Conservation (phyloP, 2,329 filamentous ascomycete species). For the Paecilomyces formosus region DNA sequence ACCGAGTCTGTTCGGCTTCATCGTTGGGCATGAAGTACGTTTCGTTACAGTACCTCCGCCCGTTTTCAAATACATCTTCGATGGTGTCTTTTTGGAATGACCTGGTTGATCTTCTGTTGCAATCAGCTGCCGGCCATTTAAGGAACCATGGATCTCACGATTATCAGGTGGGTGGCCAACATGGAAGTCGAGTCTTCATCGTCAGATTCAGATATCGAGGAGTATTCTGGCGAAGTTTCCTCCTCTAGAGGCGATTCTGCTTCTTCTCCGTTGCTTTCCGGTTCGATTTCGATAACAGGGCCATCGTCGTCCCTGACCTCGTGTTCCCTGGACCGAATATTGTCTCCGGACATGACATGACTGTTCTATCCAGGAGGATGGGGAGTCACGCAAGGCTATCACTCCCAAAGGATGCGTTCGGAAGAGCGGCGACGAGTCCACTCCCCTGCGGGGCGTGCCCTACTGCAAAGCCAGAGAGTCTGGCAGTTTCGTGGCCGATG, state of each 20-base stretch:
- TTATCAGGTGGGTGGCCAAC: conserved; percentile 9
- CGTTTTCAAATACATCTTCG: conserved; percentile 54
- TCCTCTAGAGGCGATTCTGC: conserved; percentile 5
- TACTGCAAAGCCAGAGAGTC: neutral
- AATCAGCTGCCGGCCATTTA: conserved; percentile 3
- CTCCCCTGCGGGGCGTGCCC: neutral
- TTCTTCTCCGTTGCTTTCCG: conserved; percentile 4
- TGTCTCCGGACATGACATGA: conserved; percentile 22
- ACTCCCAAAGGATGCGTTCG: neutral
- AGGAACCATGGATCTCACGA: neutral
- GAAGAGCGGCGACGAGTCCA: neutral
- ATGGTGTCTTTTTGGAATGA: conserved; percentile 32
- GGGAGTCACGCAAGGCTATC: neutral
- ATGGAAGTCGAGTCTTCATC: conserved; percentile 13
- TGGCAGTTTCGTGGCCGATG: neutral
- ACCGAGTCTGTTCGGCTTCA: conserved; percentile 55
- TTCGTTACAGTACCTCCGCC: conserved; percentile 53
- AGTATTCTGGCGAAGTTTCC: neutral
- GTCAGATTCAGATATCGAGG: conserved; percentile 9
- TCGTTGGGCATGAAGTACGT: conserved; percentile 62
- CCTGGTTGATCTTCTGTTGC: conserved; percentile 26
- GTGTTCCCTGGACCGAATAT: conserved; percentile 9
- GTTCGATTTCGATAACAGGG: neutral
- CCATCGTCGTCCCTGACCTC: conserved; percentile 4
- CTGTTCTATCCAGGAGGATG: conserved; percentile 1